phyloP scores from a whole-genome alignment of 2,329 filamentous ascomycete species.

The Cordyceps tenuipes region DNA sequence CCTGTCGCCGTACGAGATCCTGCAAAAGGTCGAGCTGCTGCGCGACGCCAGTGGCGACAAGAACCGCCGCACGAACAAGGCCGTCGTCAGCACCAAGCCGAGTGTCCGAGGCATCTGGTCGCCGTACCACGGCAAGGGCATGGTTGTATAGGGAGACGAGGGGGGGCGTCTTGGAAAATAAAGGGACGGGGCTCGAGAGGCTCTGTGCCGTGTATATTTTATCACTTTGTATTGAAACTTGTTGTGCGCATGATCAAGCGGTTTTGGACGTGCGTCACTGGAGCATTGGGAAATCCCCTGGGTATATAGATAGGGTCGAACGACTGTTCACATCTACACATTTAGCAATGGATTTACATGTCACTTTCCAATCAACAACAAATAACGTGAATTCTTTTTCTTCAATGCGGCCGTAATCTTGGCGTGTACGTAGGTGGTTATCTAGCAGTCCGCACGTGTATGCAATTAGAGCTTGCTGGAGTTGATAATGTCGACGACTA shows the following conservation, averaged over 20 bases:
- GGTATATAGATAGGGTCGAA: constrained; percentile 8
- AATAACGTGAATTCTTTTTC: background rate
- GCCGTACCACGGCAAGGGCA: constrained; percentile 56
- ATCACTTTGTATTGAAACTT: constrained; percentile 4
- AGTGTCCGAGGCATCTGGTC: constrained; percentile 65
- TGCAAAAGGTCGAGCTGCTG: constrained; percentile 68
- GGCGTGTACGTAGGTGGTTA: constrained; percentile 12
- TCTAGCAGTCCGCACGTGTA: constrained; percentile 5
- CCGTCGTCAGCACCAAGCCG: constrained; percentile 54
- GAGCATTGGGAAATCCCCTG: constrained; percentile 9
- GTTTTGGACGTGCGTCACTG: constrained; percentile 7
- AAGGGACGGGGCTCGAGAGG: constrained; percentile 1
- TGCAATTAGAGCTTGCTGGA: constrained; percentile 32
- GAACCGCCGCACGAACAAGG: constrained; percentile 54
- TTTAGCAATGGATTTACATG: constrained; percentile 8
- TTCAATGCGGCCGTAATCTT: background rate
- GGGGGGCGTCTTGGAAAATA: background rate
- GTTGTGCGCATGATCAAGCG: constrained; percentile 5
- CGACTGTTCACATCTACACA: constrained; percentile 7
- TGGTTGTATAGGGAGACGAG: constrained; percentile 36
- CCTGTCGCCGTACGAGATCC: constrained; percentile 68
- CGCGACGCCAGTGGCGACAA: constrained; percentile 70
- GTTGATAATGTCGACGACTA: constrained; percentile 55
- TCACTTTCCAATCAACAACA: background rate
- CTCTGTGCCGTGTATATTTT: constrained; percentile 10